These are phyloP conservation scores for Alloteropsis angusta DNA, from an alignment of 202 grass and related monocot genomes.

Conservation along the genomic window DNA sequence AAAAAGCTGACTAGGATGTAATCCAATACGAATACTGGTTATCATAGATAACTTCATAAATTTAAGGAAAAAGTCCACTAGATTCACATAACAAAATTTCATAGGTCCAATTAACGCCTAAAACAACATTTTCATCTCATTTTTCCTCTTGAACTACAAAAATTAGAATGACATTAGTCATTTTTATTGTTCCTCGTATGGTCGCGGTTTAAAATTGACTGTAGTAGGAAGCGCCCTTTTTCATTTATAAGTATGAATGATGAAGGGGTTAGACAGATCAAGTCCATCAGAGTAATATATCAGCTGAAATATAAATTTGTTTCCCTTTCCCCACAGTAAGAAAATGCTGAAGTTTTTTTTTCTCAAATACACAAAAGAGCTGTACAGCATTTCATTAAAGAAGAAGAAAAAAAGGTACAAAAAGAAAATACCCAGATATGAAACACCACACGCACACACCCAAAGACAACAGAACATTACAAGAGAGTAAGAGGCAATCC, in stretches of 20 bases:
- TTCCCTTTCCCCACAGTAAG: too few species aligned
- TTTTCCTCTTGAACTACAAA: neutral
- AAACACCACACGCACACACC: too few species aligned
- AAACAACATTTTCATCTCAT: neutral
- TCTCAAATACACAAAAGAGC: too few species aligned
- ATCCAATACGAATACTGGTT: neutral
- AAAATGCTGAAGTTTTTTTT: too few species aligned
- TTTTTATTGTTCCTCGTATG: neutral
- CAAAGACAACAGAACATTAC: too few species aligned
- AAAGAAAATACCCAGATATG: too few species aligned
- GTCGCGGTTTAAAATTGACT: neutral
- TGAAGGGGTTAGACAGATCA: neutral
- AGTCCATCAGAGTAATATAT: neutral
- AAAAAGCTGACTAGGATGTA: neutral
- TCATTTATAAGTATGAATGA: neutral
- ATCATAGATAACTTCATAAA: neutral
- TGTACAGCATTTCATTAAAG: too few species aligned
- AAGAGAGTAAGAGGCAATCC: too few species aligned
- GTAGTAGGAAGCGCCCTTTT: neutral
- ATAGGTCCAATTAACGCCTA: neutral
- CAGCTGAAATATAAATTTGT: too few species aligned
- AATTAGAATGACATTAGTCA: neutral
- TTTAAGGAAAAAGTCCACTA: neutral
- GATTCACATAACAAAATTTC: neutral
- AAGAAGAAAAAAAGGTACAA: too few species aligned